Evolutionary conservation across 768 basidiomycete species (phyloP).

Genomic region (Kwoniella sp.): DNA sequence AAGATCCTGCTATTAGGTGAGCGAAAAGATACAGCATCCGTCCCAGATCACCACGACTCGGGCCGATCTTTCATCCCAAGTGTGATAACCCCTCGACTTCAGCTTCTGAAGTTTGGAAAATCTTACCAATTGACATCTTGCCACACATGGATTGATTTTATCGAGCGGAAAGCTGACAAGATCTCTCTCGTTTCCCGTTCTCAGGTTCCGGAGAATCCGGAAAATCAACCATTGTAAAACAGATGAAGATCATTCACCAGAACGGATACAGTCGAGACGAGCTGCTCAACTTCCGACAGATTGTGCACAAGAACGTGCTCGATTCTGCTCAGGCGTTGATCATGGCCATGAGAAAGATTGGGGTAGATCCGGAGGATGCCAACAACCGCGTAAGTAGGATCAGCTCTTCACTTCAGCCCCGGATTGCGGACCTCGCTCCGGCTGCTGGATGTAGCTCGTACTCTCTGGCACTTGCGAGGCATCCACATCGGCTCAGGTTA

Average conservation of each 20-base stretch:
- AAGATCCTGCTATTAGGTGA: conserved; percentile 88
- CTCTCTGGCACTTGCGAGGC: no score
- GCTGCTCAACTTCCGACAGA: conserved; percentile 72
- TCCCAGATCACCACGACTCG: no score
- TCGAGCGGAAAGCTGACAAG: background rate
- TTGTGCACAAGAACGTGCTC: conserved; percentile 71
- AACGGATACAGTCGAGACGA: conserved; percentile 81
- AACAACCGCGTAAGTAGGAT: conserved; percentile 62
- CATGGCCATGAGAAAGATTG: conserved; percentile 81
- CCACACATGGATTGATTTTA: background rate
- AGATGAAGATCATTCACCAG: conserved; percentile 98
- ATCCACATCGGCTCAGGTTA: background rate
- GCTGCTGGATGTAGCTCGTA: no score
- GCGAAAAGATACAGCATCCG: conserved; percentile 48
- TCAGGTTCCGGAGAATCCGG: conserved; percentile 92
- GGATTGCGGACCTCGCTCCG: no score
- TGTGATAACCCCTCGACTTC: no score
- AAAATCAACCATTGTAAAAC: conserved; percentile 94
- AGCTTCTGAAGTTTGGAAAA: background rate
- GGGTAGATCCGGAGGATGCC: conserved; percentile 71
- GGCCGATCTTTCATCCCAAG: no score
- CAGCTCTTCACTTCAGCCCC: background rate
- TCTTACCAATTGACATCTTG: background rate
- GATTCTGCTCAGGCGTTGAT: conserved; percentile 87
- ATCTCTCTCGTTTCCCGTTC: background rate